Percentiles rank a stretch among this genome's conserved stretches.
Conservation (phyloP, 169 alveolate genomes). For the Eimeria brunetti region DNA sequence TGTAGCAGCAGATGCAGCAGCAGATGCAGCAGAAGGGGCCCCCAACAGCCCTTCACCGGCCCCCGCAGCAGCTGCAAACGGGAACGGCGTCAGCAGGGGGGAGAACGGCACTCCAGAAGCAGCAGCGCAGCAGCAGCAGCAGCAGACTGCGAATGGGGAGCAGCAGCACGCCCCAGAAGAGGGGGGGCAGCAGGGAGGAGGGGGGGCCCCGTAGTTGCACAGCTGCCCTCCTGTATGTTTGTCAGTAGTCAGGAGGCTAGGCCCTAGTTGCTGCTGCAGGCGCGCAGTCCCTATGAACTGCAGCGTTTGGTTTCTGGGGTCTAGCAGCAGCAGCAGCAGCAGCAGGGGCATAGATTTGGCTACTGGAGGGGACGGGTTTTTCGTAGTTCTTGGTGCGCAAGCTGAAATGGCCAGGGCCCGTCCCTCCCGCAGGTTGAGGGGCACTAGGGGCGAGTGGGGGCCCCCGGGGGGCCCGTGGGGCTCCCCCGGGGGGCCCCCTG, state of each 20-base stretch:
- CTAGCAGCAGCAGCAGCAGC: neutral
- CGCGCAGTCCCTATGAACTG: neutral
- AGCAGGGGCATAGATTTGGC: slow-evolving; percentile 16
- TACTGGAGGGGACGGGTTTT: neutral
- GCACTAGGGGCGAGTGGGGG: neutral
- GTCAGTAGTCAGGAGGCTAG: neutral
- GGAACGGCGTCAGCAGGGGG: neutral
- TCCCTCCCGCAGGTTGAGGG: slow-evolving; percentile 56
- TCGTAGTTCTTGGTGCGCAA: neutral
- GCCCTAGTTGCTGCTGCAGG: neutral
- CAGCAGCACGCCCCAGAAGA: neutral
- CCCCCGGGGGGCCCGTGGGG: neutral
- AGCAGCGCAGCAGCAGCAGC: neutral
- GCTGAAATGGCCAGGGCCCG: slow-evolving; percentile 19
- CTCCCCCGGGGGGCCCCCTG: neutral
- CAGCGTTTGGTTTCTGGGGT: neutral
- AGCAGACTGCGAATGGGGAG: neutral
- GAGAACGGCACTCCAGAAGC: neutral
- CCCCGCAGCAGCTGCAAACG: neutral
- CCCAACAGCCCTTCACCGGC: neutral
- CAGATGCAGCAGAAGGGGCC: neutral
- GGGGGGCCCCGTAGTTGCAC: neutral
- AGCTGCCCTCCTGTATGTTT: neutral
- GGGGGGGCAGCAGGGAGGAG: neutral
- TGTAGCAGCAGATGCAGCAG: neutral